Base-by-base conservation (phyloP, 768 basidiomycete species). In the Xerocomellus intermedius region DNA sequence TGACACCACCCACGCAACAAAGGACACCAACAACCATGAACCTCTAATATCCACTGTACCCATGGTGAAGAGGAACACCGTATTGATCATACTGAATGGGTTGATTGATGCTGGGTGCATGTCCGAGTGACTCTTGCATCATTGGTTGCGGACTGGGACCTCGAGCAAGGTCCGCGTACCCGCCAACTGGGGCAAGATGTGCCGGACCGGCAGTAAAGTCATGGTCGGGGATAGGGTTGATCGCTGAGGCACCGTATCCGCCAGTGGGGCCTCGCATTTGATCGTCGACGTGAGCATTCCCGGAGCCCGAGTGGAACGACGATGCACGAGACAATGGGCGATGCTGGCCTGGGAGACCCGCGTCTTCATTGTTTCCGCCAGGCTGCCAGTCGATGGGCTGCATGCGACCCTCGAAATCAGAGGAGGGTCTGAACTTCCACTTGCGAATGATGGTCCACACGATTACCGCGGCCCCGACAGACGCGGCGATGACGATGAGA, bases 371-470 rank as follows among this genome's bases (percentile, higher is more conserved):
- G 50, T 66, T 73, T 30, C 72, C 75, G 45, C 71, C 76, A n/a
- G 89, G 89, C 66, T 88, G 83, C 90, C 89, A 94, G 74, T 92
- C 85, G 67, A 94, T 91, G 56, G 93, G 91, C 55, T 88, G 83
- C 75, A 95, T 82, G 61, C 91, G 89, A 57, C 85, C 83, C 63
- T 91, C 88, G 68, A 94, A 94, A 63, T 82, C 80, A 65, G 82
- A 79, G 30, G 91, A 93, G 54, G 87, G 83, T 50, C 82, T 84
- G 66, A 94, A 85, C 75, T 93, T 92, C 88, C 90, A 93, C 72
- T 94, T 93, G 75, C 92, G 87, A 78, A 94, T 89, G 66, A 92
- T 74, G 45, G 91, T 94, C 92, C 92, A 95, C 58, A 87, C 77
- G 61, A 93, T 83, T 53, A 81, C 79, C 48, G 87, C 66, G 30